Base-by-base conservation (phyloP, 345 rosid species). In the Gossypium rotundifolium region DNA sequence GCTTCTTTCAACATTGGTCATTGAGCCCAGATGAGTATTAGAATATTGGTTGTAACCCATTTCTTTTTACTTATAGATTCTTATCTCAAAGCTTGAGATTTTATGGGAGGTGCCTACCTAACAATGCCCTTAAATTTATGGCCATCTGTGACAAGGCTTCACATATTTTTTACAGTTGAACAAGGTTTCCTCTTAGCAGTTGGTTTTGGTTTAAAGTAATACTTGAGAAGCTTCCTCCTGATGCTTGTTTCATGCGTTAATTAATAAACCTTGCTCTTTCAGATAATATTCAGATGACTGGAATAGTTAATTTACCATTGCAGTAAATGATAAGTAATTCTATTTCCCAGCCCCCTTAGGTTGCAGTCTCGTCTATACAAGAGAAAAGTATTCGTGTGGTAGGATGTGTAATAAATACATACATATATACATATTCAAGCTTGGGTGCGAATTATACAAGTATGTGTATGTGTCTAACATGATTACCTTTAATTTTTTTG, bases 1-100 rank as follows among this genome's bases (percentile, higher is more conserved):
- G 70, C 74, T 23, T 67, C 89, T 10, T 83, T 88, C 63, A 79
- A 80, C 78, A 84, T 88, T 9, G 69, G 61, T 10, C 82, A 78
- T 59, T 83, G 65, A 84, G 27, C 51, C 33, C 73, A 42, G 45
- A 70, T 48, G 79, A 65, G 78, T 16, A 46, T 16, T 48, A 11
- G 1, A 3, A 46, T 22, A 61, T 8, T 58, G 71, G 20, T 5
- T 2, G 6, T 33, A 48, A 20, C 58, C 65, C 71, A 20, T 74
- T 69, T 65, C 29, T 72, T 40, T 58, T 55, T n/a, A 70, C 48
- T 53, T 11, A 52, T 0, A 54, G 10, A 11, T 53, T 53, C 22
- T 46, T 25, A 23, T 16, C 22, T 53, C 29, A 71, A 27, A 54
- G 6, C 17, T 33, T 40, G 11, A 71, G 62, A n/a, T 17, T 33